A percentile compares a stretch with the other conserved stretches of the same genome.
phyloP scores from a whole-genome alignment of 2,329 filamentous ascomycete genomes.

The Colletotrichum karsti region DNA sequence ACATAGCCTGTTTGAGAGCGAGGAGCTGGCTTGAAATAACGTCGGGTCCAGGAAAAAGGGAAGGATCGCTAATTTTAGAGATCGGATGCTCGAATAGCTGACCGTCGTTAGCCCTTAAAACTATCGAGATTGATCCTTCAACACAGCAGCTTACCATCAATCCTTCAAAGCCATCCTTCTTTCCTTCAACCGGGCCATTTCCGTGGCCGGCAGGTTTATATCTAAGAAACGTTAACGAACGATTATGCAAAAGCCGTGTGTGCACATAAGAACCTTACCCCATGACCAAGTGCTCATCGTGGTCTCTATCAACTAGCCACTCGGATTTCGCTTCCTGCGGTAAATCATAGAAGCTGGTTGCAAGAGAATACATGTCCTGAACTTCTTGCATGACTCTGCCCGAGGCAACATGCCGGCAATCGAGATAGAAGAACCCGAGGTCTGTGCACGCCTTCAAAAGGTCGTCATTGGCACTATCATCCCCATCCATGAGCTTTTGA shows the following conservation, averaged over 20 bases:
- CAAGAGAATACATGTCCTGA: not conserved
- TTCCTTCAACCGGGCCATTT: slow-evolving; percentile 5
- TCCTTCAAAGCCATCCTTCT: slow-evolving; percentile 10
- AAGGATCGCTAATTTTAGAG: not conserved
- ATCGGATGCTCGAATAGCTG: slow-evolving; percentile 14
- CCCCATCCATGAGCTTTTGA: not conserved
- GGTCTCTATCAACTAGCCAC: slow-evolving; percentile 12
- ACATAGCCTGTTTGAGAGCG: not conserved
- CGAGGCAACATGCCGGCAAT: not conserved
- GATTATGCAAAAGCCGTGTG: not conserved
- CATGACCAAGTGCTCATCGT: slow-evolving; percentile 11
- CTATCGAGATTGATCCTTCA: accelerated
- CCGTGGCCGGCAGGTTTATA: slow-evolving; percentile 14
- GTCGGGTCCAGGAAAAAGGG: not conserved
- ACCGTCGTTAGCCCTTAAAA: not conserved
- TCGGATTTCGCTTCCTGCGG: not conserved
- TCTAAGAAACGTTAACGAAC: not conserved
- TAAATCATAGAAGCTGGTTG: slow-evolving; percentile 1
- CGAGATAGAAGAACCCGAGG: slow-evolving; percentile 8
- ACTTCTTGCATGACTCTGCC: not conserved
- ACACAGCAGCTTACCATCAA: slow-evolving; percentile 3
- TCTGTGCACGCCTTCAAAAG: slow-evolving; percentile 10
- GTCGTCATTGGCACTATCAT: not conserved
- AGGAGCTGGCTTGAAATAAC: not conserved
- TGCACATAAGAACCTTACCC: not conserved